Percentiles rank a stretch among this genome's conserved stretches.
Evolutionary conservation across 2,329 filamentous ascomycete species (phyloP).

Genomic region (Cryphonectria carpinicola): DNA sequence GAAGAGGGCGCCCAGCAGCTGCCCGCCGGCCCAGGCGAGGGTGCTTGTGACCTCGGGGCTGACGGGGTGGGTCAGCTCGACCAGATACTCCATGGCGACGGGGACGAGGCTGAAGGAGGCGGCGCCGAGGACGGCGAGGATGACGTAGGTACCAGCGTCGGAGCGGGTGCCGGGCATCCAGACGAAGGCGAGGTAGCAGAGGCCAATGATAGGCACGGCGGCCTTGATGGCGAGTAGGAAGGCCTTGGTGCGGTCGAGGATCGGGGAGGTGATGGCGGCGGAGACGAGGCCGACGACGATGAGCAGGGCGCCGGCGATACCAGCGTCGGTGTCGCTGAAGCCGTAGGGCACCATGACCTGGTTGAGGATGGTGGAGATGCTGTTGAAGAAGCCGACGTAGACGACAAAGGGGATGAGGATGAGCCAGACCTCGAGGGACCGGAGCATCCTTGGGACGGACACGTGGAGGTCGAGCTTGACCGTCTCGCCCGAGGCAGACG

Average conservation of each 20-base stretch:
- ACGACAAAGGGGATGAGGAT: conserved; percentile 79
- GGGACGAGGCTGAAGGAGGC: conserved; percentile 81
- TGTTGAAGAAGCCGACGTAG: conserved; percentile 95
- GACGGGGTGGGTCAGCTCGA: conserved; percentile 85
- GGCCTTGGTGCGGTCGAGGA: conserved; percentile 83
- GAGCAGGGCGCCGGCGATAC: conserved; percentile 85
- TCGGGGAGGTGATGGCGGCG: conserved; percentile 75
- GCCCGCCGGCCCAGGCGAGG: conserved; percentile 83
- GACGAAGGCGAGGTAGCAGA: conserved; percentile 76
- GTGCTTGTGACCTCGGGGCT: conserved; percentile 84
- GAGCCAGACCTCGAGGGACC: conserved; percentile 76
- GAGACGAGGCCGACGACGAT: conserved; percentile 85
- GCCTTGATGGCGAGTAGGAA: conserved; percentile 76
- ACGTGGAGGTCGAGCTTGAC: conserved; percentile 56
- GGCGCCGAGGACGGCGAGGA: conserved; percentile 78
- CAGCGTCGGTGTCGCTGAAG: conserved; percentile 81
- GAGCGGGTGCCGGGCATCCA: conserved; percentile 72
- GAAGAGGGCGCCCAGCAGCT: conserved; percentile 83
- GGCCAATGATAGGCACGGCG: conserved; percentile 73
- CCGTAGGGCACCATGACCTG: conserved; percentile 88
- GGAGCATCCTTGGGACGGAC: conserved; percentile 58
- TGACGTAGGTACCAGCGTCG: conserved; percentile 71
- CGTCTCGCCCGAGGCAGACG: conserved; percentile 67
- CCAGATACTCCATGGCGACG: conserved; percentile 82
- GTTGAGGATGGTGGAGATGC: conserved; percentile 82